Conservation (phyloP, 495 filamentous ascomycete species). For the Tuber melanosporum region DNA sequence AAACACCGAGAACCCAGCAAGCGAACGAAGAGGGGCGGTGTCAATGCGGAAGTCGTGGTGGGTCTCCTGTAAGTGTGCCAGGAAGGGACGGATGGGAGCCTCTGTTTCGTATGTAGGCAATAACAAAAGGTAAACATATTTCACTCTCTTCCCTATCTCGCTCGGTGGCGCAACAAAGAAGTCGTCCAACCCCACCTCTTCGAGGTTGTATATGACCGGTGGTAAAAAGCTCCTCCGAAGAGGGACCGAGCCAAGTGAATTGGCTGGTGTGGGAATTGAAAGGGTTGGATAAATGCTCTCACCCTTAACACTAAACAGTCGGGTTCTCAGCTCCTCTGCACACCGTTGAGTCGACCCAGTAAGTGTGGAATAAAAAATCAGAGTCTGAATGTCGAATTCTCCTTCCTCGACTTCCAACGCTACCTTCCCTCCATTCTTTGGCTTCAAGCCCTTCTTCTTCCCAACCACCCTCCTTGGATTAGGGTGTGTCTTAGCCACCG, state of each 20-base stretch:
- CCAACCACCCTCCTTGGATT: conserved; percentile 33
- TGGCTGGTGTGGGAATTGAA: conserved; percentile 42
- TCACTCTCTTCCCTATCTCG: conserved; percentile 44
- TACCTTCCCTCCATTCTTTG: conserved; percentile 7
- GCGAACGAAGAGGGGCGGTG: conserved; percentile 66
- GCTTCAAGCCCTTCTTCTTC: conserved; percentile 20
- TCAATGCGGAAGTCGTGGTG: conserved; percentile 95
- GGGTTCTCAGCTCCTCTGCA: conserved; percentile 49
- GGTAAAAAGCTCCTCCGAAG: conserved; percentile 47
- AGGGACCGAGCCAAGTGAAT: conserved; percentile 23
- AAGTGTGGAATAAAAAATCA: conserved; percentile 83
- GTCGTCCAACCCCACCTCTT: conserved; percentile 83
- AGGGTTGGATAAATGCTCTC: conserved; percentile 32
- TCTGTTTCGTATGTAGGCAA: conserved; percentile 90
- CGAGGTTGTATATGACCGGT: conserved; percentile 67
- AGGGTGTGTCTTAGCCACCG: conserved; percentile 14
- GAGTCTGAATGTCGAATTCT: conserved; percentile 56
- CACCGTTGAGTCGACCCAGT: conserved; percentile 71
- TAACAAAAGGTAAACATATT: conserved; percentile 75
- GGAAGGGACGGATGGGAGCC: conserved; percentile 71
- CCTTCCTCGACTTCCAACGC: conserved; percentile 26
- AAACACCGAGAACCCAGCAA: conserved; percentile 87
- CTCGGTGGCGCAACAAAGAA: conserved; percentile 64
- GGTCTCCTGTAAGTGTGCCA: conserved; percentile 78
- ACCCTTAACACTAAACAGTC: conserved; percentile 27